phyloP scores from a whole-genome alignment of 2,329 filamentous ascomycete genomes.

The Orbilia oligospora region DNA sequence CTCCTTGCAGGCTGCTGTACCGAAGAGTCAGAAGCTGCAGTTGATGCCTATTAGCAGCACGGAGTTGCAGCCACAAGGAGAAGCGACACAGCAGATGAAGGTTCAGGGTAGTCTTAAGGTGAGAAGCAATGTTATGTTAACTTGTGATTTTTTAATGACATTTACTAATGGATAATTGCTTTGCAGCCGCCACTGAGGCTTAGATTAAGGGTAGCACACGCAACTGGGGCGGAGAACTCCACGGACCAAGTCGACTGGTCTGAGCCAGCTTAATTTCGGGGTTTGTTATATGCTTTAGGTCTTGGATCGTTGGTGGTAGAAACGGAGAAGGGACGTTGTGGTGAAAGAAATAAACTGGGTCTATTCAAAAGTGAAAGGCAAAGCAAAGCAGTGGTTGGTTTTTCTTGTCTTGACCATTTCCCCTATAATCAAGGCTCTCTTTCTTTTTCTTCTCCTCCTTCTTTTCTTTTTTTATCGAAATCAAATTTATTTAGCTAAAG shows the following conservation, averaged over 20 bases:
- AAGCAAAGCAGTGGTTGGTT: background rate
- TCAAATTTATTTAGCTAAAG: constrained; percentile 21
- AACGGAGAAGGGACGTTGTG: background rate
- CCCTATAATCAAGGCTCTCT: constrained; percentile 1
- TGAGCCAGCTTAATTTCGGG: constrained; percentile 70
- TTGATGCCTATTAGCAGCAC: constrained; percentile 88
- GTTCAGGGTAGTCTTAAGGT: constrained; percentile 88
- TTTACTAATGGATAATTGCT: constrained; percentile 28
- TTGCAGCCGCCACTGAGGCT: constrained; percentile 79
- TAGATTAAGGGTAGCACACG: constrained; percentile 86
- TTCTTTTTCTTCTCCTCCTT: background rate
- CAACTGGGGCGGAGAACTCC: constrained; percentile 78
- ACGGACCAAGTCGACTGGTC: constrained; percentile 98
- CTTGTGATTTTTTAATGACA: constrained; percentile 26
- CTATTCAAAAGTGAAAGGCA: background rate
- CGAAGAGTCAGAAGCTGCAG: constrained; percentile 95
- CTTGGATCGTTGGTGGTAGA: constrained; percentile 7
- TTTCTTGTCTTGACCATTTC: background rate
- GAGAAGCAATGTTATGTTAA: constrained; percentile 68
- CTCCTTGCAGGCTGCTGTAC: constrained; percentile 92
- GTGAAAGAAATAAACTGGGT: background rate
- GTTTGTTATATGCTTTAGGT: background rate
- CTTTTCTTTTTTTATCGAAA: background rate
- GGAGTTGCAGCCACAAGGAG: constrained; percentile 81
- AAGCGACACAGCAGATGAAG: constrained; percentile 92